Conservation (phyloP, 2,329 filamentous ascomycete genomes). For the Colletotrichum caudatum region DNA sequence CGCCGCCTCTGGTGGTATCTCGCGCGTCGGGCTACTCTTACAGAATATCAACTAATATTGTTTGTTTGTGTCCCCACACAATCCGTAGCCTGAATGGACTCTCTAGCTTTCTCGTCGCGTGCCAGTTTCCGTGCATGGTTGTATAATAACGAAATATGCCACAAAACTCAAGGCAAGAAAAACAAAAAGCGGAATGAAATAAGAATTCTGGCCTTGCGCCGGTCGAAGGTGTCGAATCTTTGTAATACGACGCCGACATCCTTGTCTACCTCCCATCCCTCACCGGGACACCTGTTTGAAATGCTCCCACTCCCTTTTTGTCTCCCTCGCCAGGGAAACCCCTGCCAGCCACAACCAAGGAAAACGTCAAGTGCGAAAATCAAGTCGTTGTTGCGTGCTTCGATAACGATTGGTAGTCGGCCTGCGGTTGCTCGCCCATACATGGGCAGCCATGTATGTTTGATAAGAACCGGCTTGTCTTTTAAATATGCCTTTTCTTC, state of each 20-base stretch:
- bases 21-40: slow-evolving; percentile 29
- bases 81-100: background rate
- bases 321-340: slow-evolving; percentile 11
- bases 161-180: background rate
- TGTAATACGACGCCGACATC: slow-evolving; percentile 19
- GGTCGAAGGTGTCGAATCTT: slow-evolving; percentile 8
- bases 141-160: background rate
- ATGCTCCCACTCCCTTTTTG: slow-evolving; percentile 28
- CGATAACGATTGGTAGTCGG: slow-evolving; percentile 23
- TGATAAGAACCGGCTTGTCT: slow-evolving; percentile 15
- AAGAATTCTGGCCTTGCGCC: slow-evolving; percentile 22
- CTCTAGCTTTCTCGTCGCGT: background rate
- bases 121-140: slow-evolving; percentile 5
- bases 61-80: slow-evolving; percentile 8
- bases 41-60: slow-evolving; percentile 29
- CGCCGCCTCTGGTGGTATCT: slow-evolving; percentile 3
- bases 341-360: background rate
- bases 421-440: slow-evolving; percentile 21
- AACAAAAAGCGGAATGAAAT: background rate
- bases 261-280: slow-evolving; percentile 29
- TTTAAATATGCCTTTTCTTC: background rate
- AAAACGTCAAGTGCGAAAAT: slow-evolving; percentile 3
- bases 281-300: slow-evolving; percentile 25
- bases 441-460: background rate
- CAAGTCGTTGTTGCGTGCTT: slow-evolving; percentile 15